Conservation (phyloP, 257 asterid species). For the Fraxinus anomala region DNA sequence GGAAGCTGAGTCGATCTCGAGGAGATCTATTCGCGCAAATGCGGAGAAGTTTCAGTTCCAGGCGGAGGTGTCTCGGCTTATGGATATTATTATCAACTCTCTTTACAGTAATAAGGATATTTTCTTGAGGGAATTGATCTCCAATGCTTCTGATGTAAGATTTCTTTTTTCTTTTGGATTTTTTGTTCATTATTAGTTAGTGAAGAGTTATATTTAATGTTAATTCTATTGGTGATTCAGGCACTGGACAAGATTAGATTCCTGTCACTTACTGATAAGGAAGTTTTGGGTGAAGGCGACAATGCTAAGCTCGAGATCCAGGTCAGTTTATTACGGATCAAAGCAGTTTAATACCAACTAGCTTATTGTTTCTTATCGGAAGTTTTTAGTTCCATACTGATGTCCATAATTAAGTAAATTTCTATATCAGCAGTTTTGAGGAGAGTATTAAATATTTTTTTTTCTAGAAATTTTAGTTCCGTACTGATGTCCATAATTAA, state of each 20-base stretch:
- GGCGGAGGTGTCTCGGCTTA: constrained; percentile 96
- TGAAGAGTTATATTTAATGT: neutral
- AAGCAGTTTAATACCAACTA: neutral
- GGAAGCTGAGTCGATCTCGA: constrained; percentile 58
- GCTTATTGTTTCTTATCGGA: neutral
- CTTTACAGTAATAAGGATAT: constrained; percentile 94
- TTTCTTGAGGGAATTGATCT: constrained; percentile 91
- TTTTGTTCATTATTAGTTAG: neutral
- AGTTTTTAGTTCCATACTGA: neutral
- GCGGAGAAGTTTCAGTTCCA: constrained; percentile 97
- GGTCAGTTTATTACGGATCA: constrained; percentile 42
- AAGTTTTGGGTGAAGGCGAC: constrained; percentile 90
- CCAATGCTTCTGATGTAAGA: constrained; percentile 97
- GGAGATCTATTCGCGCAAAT: constrained; percentile 54
- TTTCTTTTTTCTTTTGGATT: neutral
- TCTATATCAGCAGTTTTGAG: neutral
- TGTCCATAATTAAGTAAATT: neutral
- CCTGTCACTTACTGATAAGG: constrained; percentile 89
- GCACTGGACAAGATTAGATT: constrained; percentile 94
- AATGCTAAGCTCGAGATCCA: constrained; percentile 85
- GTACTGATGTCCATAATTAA: too few relatives aligned
- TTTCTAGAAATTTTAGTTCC: neutral
- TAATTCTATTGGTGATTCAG: constrained; percentile 36
- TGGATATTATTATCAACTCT: constrained; percentile 96
- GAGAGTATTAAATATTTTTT: neutral